A percentile compares a stretch with the other conserved stretches of the same genome.
Evolutionary conservation across 768 basidiomycete genomes (phyloP).

Genomic region (Infundibulicybe gibba): DNA sequence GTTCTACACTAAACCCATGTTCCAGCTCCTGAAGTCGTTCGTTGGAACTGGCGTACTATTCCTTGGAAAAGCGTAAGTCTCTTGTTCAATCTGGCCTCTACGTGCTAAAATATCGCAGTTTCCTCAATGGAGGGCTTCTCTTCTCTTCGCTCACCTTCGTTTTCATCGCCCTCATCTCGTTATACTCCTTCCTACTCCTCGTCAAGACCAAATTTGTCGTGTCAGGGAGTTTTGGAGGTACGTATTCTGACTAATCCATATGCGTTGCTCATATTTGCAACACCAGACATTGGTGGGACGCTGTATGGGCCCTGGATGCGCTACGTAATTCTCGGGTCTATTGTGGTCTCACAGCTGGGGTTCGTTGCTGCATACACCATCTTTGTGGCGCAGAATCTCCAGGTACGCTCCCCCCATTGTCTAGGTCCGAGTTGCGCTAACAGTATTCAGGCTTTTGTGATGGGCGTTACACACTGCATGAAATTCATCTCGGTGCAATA

Average conservation of each 20-base stretch:
- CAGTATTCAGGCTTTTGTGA: constrained; percentile 67
- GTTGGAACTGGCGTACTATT: constrained; percentile 96
- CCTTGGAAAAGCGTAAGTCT: constrained; percentile 84
- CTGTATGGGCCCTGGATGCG: constrained; percentile 96
- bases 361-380: constrained; percentile 92
- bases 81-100: background rate
- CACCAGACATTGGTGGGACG: constrained; percentile 83
- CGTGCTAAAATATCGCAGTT: constrained; percentile 40
- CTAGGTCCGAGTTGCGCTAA: background rate
- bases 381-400: constrained; percentile 90
- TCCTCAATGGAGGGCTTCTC: constrained; percentile 91
- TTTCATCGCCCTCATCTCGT: constrained; percentile 79
- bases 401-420: constrained; percentile 25
- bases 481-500: constrained; percentile 65
- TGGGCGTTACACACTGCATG: constrained; percentile 75
- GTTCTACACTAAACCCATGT: constrained; percentile 2
- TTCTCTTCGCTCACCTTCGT: constrained; percentile 81
- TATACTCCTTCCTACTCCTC: constrained; percentile 92
- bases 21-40: constrained; percentile 88
- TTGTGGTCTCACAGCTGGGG: constrained; percentile 85
- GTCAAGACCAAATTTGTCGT: constrained; percentile 86
- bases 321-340: constrained; percentile 80
- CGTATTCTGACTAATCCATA: background rate
- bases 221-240: constrained; percentile 91
- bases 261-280: background rate